Base-by-base conservation (phyloP, 371 early-diverging fungal genomes). In the Mortierella sp. region DNA sequence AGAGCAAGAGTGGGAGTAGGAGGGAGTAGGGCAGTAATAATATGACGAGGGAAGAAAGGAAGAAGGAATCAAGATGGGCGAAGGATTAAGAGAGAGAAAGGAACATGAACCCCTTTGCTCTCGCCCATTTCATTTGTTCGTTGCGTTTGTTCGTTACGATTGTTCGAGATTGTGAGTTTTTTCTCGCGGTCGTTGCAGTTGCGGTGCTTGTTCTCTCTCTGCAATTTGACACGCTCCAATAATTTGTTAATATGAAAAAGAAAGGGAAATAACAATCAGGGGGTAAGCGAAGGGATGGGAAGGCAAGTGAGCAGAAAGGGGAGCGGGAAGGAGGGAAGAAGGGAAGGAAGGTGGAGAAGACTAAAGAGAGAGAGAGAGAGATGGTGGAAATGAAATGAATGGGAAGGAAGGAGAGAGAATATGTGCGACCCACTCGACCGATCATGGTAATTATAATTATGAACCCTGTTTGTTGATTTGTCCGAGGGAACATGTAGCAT, bases 371-470 rank as follows among this genome's bases (percentile, higher is more conserved):
- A 44, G 44, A 14, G 14, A 12, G 11, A 1, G 48, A 46, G 48
- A 51, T 51, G 51, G 51, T 51, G 51, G 24, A 56, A 56, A n/a
- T 55, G n/a, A 55, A n/a, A 55, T 55, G n/a, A 55, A 56, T 56
- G 56, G n/a, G 27, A 56, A 27, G 11, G 56, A 21, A 54, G 24
- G 10, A 54, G 24, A 27, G 56, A 56, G 11, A n/a, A 56, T 51
- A 51, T 51, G 51, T 51, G 51, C 51, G 16, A 51, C 51, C 51
- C 51, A 51, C 51, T 51, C 10, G 56, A 56, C 56, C 56, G 56
- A 56, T 56, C 56, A 56, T 18, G 16, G 21, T 51, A 18, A 51
- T 51, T 51, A 21, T 51, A 21, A 51, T 21, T 51, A 51, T 51
- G 51, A 51, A 51, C 51, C 51, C 51, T 51, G 48, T 51, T 51